phyloP scores from a whole-genome alignment of 2,329 filamentous ascomycete genomes.

The Ophioceras dolichostomum region DNA sequence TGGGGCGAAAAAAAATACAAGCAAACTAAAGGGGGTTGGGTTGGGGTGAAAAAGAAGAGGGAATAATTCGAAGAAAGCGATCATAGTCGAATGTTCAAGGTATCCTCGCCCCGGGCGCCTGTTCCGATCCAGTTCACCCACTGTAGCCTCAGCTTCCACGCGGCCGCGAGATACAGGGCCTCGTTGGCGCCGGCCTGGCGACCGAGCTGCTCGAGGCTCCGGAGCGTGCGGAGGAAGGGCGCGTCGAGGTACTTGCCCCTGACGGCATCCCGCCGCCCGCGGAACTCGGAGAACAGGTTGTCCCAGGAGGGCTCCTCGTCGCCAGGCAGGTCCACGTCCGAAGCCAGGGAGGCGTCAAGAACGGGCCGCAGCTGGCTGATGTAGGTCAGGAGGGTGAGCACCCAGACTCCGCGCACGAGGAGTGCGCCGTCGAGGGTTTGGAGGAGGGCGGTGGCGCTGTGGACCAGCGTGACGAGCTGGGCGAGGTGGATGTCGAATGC shows the following conservation, averaged over 20 bases:
- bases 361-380: conserved; percentile 14
- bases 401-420: conserved; percentile 10
- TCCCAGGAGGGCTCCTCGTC: background rate
- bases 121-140: background rate
- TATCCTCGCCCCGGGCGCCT: background rate
- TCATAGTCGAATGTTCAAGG: background rate
- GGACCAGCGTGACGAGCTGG: conserved; percentile 9
- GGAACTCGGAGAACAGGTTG: background rate
- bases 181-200: background rate
- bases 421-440: conserved; percentile 4
- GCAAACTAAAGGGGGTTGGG: too few relatives aligned
- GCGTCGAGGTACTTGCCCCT: background rate
- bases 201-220: background rate
- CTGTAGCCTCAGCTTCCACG: background rate
- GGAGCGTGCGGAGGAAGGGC: background rate
- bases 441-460: conserved; percentile 9
- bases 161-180: background rate
- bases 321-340: background rate
- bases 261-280: background rate
- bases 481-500: conserved; percentile 13
- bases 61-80: too few relatives aligned
- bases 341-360: background rate
- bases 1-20: too few relatives aligned
- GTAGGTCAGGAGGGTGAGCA: conserved; percentile 11
- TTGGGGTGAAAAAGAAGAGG: too few relatives aligned